These are phyloP conservation scores for Meyerozyma guilliermondii DNA, from an alignment of 1,139 yeast species.

Conservation along the genomic window DNA sequence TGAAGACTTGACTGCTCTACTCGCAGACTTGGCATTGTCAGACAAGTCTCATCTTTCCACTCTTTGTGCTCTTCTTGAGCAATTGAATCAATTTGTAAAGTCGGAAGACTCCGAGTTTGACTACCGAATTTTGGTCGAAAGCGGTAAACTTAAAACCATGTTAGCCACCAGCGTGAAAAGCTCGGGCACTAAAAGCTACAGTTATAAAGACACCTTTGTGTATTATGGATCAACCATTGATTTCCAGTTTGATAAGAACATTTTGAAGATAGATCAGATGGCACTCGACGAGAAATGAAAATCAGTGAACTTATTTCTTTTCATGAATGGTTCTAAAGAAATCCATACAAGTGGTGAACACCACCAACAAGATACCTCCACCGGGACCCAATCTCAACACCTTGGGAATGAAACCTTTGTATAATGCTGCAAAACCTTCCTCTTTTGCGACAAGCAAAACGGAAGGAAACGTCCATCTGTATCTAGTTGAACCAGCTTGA, in stretches of 20 bases:
- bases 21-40: neutral
- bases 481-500: slow-evolving; percentile 83
- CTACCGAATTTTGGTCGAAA: neutral
- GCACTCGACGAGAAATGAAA: slow-evolving; percentile 1
- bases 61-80: neutral
- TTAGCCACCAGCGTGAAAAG: neutral
- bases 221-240: neutral
- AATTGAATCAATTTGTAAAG: neutral
- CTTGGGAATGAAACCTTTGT: slow-evolving; percentile 95
- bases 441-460: slow-evolving; percentile 72
- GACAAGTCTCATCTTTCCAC: neutral
- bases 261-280: neutral
- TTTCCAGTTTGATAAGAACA: neutral
- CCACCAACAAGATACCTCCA: slow-evolving; percentile 95
- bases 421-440: slow-evolving; percentile 79
- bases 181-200: neutral
- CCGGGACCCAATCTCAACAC: slow-evolving; percentile 98
- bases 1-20: neutral
- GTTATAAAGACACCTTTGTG: neutral
- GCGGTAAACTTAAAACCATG: neutral
- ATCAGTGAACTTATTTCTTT: slow-evolving; percentile 10
- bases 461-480: slow-evolving; percentile 90
- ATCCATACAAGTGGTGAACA: slow-evolving; percentile 91
- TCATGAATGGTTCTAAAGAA: slow-evolving; percentile 70
- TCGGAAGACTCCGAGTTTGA: neutral